Percentiles rank a stretch among this genome's conserved stretches.
Conservation (phyloP, 148 eudicot genomes). For the Polygonum maritimum region DNA sequence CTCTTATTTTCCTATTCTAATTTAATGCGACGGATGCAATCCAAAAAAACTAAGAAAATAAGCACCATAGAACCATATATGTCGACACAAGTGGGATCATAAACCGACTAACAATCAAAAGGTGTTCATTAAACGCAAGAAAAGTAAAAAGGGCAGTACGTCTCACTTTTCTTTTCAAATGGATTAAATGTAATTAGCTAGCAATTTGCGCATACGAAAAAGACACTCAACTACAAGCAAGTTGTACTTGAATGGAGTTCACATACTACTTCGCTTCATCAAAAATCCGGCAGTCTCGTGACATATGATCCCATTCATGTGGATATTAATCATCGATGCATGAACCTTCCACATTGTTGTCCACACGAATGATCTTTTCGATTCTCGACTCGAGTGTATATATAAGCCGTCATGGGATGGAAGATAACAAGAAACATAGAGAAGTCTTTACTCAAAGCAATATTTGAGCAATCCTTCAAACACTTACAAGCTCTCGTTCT, state of each 20-base stretch:
- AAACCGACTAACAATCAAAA: background rate
- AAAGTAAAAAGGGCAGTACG: background rate
- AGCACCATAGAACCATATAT: background rate
- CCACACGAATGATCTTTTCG: background rate
- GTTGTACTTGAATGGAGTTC: background rate
- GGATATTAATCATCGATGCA: background rate
- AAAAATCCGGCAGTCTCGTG: slow-evolving; percentile 1
- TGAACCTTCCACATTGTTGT: background rate
- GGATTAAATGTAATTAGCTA: background rate
- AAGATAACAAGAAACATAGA: background rate
- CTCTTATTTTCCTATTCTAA: too few relatives aligned
- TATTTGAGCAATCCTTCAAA: slow-evolving; percentile 1
- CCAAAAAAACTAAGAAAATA: background rate
- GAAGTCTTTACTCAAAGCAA: background rate
- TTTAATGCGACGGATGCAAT: background rate
- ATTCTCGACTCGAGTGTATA: background rate
- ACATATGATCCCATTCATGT: background rate
- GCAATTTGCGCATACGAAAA: background rate
- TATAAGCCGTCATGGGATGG: background rate
- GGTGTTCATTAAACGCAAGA: background rate
- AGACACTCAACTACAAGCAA: background rate
- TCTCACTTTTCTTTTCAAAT: background rate
- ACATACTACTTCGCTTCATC: background rate
- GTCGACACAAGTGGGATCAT: background rate
- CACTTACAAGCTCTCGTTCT: background rate